Base-by-base conservation (phyloP, 164 flowering plant species). In the Amborella trichopoda region DNA sequence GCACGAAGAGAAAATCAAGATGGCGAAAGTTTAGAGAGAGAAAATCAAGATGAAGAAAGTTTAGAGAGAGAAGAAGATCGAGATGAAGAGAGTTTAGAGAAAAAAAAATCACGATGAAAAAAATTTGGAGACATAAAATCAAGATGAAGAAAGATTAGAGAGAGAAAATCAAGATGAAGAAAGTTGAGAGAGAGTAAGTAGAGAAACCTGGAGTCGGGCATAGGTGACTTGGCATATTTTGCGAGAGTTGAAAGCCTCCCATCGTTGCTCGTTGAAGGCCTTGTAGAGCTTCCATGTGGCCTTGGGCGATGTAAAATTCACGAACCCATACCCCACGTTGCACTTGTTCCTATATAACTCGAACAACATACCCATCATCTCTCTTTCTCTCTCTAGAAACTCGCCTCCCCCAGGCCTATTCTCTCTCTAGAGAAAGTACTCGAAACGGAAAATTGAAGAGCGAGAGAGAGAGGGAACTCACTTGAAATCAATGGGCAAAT, bases 401-500 rank as follows among this genome's bases (percentile, higher is more conserved):
- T n/a, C n/a, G n/a, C n/a, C n/a, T n/a, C n/a, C n/a, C n/a, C n/a
- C n/a, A n/a, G n/a, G n/a, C n/a, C n/a, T n/a, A n/a, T n/a, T n/a
- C n/a, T n/a, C n/a, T n/a, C n/a, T n/a, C n/a, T n/a, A n/a, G n/a
- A n/a, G n/a, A n/a, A n/a, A n/a, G n/a, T n/a, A n/a, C n/a, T n/a
- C n/a, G n/a, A n/a, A n/a, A 36, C 19, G 4, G 21, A 3, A 14
- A 14, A n/a, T 6, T 4, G 19, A 14, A 8, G 2, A 39, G 21
- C n/a, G n/a, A n/a, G n/a, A n/a, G n/a, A n/a, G n/a, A n/a, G n/a
- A n/a, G n/a, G n/a, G 14, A 30, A 38, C 46, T 63, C 25, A 90
- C 98, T 73, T 75, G 81, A 90, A 90, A 72, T 90, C 95, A 40
- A 90, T 90, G 48, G 98, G 95, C 27, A 90, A 93, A 54, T 90